A percentile compares a stretch with the other conserved stretches of the same genome.
phyloP scores from a whole-genome alignment of 352 stramenopile genomes.

The Phytophthora multivora region DNA sequence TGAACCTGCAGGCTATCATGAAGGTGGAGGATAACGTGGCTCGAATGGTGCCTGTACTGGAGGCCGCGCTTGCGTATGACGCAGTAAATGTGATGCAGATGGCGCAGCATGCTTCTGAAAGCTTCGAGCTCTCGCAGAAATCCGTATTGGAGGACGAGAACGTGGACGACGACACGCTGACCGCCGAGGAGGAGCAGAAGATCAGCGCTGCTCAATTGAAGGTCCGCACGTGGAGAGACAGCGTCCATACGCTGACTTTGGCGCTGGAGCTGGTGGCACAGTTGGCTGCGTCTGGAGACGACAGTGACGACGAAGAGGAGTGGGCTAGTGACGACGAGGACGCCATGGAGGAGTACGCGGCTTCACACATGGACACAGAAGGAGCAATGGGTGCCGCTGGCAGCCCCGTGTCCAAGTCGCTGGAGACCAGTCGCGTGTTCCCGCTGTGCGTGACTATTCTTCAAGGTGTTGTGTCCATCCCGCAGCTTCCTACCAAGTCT shows the following conservation, averaged over 20 bases:
- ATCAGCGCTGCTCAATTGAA: constrained; percentile 72
- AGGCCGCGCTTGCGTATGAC: constrained; percentile 80
- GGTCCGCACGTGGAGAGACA: constrained; percentile 80
- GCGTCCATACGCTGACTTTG: constrained; percentile 75
- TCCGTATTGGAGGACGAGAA: constrained; percentile 69
- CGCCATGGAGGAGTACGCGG: constrained; percentile 81
- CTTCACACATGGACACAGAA: constrained; percentile 65
- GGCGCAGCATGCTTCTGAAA: constrained; percentile 69
- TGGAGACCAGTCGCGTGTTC: constrained; percentile 58
- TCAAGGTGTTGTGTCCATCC: constrained; percentile 78
- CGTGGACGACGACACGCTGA: constrained; percentile 68
- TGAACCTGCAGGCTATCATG: constrained; percentile 82
- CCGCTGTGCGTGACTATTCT: constrained; percentile 66
- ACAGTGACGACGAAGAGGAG: constrained; percentile 80
- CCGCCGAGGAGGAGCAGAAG: constrained; percentile 58
- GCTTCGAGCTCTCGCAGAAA: constrained; percentile 60
- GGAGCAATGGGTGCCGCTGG: constrained; percentile 2
- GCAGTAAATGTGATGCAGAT: constrained; percentile 75
- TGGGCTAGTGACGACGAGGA: constrained; percentile 90
- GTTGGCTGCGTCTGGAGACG: constrained; percentile 53
- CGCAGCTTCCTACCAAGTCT: constrained; percentile 45
- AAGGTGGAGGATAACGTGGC: constrained; percentile 71
- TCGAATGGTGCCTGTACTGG: constrained; percentile 69
- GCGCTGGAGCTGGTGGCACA: constrained; percentile 81
- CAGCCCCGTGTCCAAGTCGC: constrained; percentile 38